These are phyloP conservation scores for Chamaenerion angustifolium DNA, from an alignment of 345 rosid species.

Conservation along the genomic window DNA sequence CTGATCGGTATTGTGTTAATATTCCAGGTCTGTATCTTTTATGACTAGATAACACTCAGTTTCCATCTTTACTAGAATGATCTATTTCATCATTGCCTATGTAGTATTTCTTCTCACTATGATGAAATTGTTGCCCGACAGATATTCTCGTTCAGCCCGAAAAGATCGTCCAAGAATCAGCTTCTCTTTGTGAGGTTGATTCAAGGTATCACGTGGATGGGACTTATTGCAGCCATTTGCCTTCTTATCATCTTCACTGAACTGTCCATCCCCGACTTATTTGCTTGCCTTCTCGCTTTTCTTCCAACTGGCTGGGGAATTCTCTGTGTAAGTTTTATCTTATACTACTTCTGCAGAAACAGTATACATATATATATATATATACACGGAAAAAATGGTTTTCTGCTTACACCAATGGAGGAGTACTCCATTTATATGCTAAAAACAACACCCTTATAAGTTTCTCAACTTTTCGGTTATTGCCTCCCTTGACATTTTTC, in stretches of 20 bases:
- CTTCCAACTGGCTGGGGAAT: slow-evolving; percentile 89
- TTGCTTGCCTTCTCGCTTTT: slow-evolving; percentile 77
- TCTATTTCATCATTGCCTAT: background rate
- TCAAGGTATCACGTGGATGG: slow-evolving; percentile 67
- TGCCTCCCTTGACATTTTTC: too few species aligned
- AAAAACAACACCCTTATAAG: too few species aligned
- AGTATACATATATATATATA: background rate
- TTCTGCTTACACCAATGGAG: too few species aligned
- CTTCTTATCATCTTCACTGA: slow-evolving; percentile 45
- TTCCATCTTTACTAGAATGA: too few species aligned
- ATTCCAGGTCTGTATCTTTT: slow-evolving; percentile 44
- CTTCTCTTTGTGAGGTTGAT: slow-evolving; percentile 48
- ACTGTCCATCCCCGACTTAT: slow-evolving; percentile 60
- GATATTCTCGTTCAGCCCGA: slow-evolving; percentile 72
- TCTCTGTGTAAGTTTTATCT: slow-evolving; percentile 41
- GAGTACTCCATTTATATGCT: too few species aligned
- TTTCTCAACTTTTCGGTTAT: too few species aligned
- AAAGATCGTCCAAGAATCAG: slow-evolving; percentile 48
- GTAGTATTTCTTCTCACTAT: background rate
- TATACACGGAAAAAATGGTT: too few species aligned
- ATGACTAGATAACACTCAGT: background rate
- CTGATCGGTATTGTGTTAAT: slow-evolving; percentile 51
- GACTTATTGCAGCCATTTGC: slow-evolving; percentile 46
- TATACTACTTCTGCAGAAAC: background rate
- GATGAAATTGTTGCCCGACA: slow-evolving; percentile 16